Evolutionary conservation across 2,329 filamentous ascomycete species (phyloP).

Genomic region (Verticillium klebahnii): DNA sequence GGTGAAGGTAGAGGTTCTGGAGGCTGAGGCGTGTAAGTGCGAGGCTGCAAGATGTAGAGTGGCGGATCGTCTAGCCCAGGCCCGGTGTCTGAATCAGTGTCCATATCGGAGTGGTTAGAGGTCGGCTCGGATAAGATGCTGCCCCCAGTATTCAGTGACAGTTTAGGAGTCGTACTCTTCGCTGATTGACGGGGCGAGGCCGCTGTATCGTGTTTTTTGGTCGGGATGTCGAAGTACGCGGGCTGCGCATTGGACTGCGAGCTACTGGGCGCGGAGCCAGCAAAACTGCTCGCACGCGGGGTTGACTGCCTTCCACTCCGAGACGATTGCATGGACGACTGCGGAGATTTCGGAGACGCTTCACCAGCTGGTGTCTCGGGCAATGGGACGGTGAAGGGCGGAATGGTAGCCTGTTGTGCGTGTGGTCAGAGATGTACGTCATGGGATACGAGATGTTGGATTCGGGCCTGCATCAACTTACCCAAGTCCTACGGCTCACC

Average conservation of each 20-base stretch:
- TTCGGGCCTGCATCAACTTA: slow-evolving; percentile 34
- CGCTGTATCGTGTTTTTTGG: slow-evolving; percentile 5
- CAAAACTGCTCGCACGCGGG: slow-evolving; percentile 9
- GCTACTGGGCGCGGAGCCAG: slow-evolving; percentile 9
- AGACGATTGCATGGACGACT: slow-evolving; percentile 16
- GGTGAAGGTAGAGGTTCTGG: slow-evolving; percentile 45
- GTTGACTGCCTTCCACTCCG: slow-evolving; percentile 9
- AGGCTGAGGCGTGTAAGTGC: slow-evolving; percentile 51
- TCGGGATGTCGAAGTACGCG: slow-evolving; percentile 19
- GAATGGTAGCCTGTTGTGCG: slow-evolving; percentile 11
- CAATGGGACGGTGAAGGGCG: slow-evolving; percentile 14
- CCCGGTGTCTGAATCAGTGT: not conserved
- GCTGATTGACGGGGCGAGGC: slow-evolving; percentile 2
- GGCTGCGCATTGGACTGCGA: slow-evolving; percentile 10
- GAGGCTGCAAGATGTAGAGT: slow-evolving; percentile 51
- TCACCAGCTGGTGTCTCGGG: slow-evolving; percentile 13
- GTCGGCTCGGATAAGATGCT: not conserved
- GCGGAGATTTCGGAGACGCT: slow-evolving; percentile 15
- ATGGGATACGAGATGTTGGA: not conserved
- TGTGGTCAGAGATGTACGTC: not conserved
- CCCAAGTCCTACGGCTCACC: slow-evolving; percentile 73
- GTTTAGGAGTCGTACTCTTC: not conserved
- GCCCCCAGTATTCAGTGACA: not conserved
- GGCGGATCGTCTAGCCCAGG: slow-evolving; percentile 28
- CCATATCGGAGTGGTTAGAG: not conserved